A percentile compares a stretch with the other conserved stretches of the same genome.
These are phyloP conservation scores for Anethum foeniculum DNA, from an alignment of 140 eudicot genomes.

Conservation along the genomic window DNA sequence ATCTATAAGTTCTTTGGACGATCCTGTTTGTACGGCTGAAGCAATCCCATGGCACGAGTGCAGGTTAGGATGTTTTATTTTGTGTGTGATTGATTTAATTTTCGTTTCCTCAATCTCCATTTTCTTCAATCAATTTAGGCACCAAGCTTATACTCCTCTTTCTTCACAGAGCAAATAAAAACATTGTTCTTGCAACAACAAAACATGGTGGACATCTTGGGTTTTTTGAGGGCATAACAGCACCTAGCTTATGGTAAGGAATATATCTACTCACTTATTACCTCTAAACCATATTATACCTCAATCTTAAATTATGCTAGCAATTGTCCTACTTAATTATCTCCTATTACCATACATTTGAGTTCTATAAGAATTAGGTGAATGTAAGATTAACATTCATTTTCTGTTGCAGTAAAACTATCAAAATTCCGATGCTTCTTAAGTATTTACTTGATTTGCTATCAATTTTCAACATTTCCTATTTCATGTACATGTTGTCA, in stretches of 20 bases:
- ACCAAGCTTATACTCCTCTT: neutral
- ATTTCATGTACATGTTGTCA: neutral
- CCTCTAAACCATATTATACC: neutral
- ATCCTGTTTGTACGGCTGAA: conserved; percentile 81
- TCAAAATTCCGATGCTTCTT: no score
- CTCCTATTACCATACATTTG: neutral
- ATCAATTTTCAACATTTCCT: neutral
- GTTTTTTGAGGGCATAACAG: conserved; percentile 67
- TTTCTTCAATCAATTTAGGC: no score
- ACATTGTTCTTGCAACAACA: conserved; percentile 76
- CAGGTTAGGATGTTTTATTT: conserved; percentile 25
- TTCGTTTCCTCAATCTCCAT: neutral
- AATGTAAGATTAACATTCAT: neutral
- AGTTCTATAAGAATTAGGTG: neutral
- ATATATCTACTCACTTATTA: neutral
- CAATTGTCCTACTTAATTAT: neutral
- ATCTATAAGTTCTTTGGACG: conserved; percentile 74
- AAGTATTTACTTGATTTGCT: neutral
- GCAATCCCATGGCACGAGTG: conserved; percentile 93
- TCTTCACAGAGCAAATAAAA: conserved; percentile 51
- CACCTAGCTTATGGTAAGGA: conserved; percentile 54
- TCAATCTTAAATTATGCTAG: neutral
- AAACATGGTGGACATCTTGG: conserved; percentile 90
- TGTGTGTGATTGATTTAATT: neutral
- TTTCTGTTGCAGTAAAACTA: neutral